A percentile compares a stretch with the other conserved stretches of the same genome.
Conservation (phyloP, 1,139 yeast species). For the Oligophagozyma castellii region DNA sequence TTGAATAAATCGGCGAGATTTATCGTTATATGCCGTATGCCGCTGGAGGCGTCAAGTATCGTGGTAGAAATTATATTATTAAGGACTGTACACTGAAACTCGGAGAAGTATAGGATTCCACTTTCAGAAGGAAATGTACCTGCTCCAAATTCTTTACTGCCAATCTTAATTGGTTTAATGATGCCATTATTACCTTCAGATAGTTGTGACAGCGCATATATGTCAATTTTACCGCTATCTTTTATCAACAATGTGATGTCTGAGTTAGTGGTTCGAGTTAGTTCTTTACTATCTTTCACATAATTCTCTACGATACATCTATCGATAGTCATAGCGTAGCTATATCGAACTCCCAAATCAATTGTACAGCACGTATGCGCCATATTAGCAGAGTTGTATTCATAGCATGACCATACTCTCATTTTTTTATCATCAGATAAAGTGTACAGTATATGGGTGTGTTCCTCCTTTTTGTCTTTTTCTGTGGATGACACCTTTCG, state of each 20-base stretch:
- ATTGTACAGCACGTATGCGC: conserved; percentile 48
- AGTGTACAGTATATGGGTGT: conserved; percentile 35
- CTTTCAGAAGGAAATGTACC: conserved; percentile 24
- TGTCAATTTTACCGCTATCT: conserved; percentile 30
- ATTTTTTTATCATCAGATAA: conserved; percentile 40
- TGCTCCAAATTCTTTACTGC: conserved; percentile 12
- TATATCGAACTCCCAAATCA: conserved; percentile 28
- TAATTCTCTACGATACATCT: conserved; percentile 28
- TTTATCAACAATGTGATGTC: conserved; percentile 49
- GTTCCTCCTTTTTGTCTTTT: conserved; percentile 25
- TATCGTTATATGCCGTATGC: conserved; percentile 33
- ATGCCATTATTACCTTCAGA: conserved; percentile 35
- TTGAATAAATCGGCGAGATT: conserved; percentile 27
- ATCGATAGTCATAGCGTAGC: conserved; percentile 42
- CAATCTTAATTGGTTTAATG: conserved; percentile 19
- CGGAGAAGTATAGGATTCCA: conserved; percentile 24
- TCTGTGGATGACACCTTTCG: conserved; percentile 23
- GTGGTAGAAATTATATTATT: conserved; percentile 29
- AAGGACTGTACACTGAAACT: conserved; percentile 16
- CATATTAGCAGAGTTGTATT: conserved; percentile 41
- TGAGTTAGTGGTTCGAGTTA: no score
- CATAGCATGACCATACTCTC: conserved; percentile 65
- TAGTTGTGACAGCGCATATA: conserved; percentile 40
- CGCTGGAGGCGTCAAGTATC: conserved; percentile 39
- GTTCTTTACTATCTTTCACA: not conserved